Base-by-base conservation (phyloP, 2,329 filamentous ascomycete species). In the Leptodontidium sp. region DNA sequence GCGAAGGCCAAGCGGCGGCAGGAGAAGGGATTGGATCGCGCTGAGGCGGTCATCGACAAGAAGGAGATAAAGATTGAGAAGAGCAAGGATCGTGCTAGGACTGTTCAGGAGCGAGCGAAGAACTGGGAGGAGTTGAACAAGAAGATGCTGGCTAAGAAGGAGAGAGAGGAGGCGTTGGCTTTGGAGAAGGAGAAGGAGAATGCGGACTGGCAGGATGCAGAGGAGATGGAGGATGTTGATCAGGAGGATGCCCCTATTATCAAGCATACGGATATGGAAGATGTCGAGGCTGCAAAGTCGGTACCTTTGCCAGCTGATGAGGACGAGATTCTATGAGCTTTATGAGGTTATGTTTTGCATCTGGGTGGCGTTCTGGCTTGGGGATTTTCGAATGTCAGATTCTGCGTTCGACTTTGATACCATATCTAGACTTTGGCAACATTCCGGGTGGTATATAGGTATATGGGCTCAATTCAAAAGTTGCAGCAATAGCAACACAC, bases 111-210 rank as follows among this genome's bases (percentile, higher is more conserved):
- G 52, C 79, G 88, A 70, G 81, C 82, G 24, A 86, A 86, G 77
- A 79, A 80, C 4, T 90, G 88, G 88, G 86, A 89, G 1, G 84
- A 87, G 8, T 81, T 89, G 73, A 90, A 90, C 77, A 83, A 82
- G 73, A 78, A 75, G 63, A 74, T 77, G 35, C 62, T 75, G 14
- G 73, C 68, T 1, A 67, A 74, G 64, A 75, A 78, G 64, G 73
- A 72, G 11, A 45, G 67, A 49, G 70, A 77, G 43, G 74, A 74
- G 47, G 74, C 71, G 1, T 69, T 69, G 63, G 68, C 68, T 12
- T 55, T 74, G 32, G 70, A 73, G 61, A 74, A 74, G 50, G 74
- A 77, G 62, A 71, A 71, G 43, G 68, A 65, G 57, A 66, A 62
- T 6, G 68, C 71, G 49, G 68, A 69, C 26, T 71, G 71, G 15